Evolutionary conservation across 768 basidiomycete genomes (phyloP).

Genomic region (Tulasnella sp.): DNA sequence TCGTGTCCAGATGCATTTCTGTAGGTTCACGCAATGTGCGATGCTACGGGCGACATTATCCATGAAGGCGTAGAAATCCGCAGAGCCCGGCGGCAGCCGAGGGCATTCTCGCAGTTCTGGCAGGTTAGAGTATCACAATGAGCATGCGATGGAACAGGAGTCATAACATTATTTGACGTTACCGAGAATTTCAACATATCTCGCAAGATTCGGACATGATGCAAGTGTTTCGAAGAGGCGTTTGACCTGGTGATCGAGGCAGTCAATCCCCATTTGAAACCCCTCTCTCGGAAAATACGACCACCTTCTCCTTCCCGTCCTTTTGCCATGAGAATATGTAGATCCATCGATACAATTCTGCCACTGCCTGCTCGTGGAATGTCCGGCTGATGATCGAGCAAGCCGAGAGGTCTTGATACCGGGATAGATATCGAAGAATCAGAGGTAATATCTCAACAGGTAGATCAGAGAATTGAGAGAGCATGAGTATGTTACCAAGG

Average conservation of each 20-base stretch:
- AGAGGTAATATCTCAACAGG: slow-evolving; percentile 54
- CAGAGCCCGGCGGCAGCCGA: slow-evolving; percentile 31
- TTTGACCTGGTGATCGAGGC: slow-evolving; percentile 35
- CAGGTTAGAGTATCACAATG: not conserved
- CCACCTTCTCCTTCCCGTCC: slow-evolving; percentile 49
- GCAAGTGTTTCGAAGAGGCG: slow-evolving; percentile 53
- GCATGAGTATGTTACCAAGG: not conserved
- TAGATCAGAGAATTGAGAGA: slow-evolving; percentile 25
- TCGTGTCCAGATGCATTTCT: slow-evolving; percentile 65
- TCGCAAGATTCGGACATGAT: slow-evolving; percentile 42
- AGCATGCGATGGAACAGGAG: not conserved
- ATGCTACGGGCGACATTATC: slow-evolving; percentile 40
- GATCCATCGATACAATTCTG: slow-evolving; percentile 45
- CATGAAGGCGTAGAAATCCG: slow-evolving; percentile 28
- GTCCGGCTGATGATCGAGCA: slow-evolving; percentile 47
- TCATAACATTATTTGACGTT: slow-evolving; percentile 20
- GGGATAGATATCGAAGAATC: slow-evolving; percentile 41
- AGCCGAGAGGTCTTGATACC: slow-evolving; percentile 40
- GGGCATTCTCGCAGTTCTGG: slow-evolving; percentile 68
- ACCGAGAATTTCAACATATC: slow-evolving; percentile 49
- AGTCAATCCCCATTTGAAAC: not conserved
- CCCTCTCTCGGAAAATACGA: not conserved
- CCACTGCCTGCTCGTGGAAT: slow-evolving; percentile 42
- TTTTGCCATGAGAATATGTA: slow-evolving; percentile 63
- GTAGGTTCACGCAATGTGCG: slow-evolving; percentile 49